These are phyloP conservation scores for Sarcodon sp. DNA, from an alignment of 768 basidiomycete species.

Conservation along the genomic window DNA sequence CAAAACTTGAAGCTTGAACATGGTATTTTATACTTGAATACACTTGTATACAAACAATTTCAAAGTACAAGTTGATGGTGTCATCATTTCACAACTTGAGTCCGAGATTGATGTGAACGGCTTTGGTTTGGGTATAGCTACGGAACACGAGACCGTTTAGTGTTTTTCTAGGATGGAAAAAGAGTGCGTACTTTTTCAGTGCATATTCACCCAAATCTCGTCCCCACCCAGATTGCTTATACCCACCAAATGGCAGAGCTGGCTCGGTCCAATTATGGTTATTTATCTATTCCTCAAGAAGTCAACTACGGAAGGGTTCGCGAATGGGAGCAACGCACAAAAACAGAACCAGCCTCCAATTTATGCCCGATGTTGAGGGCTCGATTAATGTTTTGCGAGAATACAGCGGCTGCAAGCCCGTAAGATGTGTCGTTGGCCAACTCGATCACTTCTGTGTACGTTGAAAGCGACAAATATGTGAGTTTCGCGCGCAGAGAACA, in stretches of 20 bases:
- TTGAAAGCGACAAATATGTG: background rate
- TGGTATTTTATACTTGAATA: no score
- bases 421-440: constrained; percentile 85
- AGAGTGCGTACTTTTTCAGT: constrained; percentile 13
- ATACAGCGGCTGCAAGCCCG: constrained; percentile 87
- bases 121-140: constrained; percentile 47
- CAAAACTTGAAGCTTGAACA: no score
- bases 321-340: constrained; percentile 25
- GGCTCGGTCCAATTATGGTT: constrained; percentile 29
- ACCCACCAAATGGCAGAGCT: constrained; percentile 56
- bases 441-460: constrained; percentile 46
- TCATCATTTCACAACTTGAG: constrained; percentile 5
- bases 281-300: constrained; percentile 21
- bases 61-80: no score
- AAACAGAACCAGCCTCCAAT: constrained; percentile 73
- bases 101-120: constrained; percentile 47
- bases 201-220: constrained; percentile 58
- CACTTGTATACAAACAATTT: no score
- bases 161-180: background rate
- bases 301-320: background rate
- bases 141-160: background rate
- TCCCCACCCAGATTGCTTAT: constrained; percentile 63
- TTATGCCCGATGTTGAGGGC: constrained; percentile 62
- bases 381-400: constrained; percentile 62
- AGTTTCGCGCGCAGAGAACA: no score